Evolutionary conservation across 2,329 filamentous ascomycete species (phyloP).

Genomic region (Trichoderma sp.): DNA sequence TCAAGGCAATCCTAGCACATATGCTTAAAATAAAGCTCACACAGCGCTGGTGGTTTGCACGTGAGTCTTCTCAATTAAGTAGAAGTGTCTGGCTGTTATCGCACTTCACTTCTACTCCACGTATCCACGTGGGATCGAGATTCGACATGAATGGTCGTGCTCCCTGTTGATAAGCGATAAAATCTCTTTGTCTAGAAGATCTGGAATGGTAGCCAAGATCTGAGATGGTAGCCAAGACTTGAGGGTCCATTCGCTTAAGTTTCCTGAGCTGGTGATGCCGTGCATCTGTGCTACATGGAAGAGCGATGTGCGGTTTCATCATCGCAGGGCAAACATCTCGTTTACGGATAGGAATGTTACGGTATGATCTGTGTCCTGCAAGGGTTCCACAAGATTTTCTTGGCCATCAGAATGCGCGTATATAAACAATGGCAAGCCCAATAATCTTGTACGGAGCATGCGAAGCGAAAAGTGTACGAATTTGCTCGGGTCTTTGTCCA

Average conservation of each 20-base stretch:
- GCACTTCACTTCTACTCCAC: neutral
- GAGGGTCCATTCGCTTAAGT: neutral
- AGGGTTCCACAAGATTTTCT: neutral
- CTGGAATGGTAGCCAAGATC: neutral
- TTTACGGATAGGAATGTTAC: neutral
- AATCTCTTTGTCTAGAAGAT: neutral
- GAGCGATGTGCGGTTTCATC: too few relatives aligned
- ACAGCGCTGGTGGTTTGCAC: neutral
- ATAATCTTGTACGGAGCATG: too few relatives aligned
- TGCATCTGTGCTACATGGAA: neutral
- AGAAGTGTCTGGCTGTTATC: neutral
- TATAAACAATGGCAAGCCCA: neutral
- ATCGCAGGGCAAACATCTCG: neutral
- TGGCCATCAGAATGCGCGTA: neutral
- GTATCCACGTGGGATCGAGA: neutral
- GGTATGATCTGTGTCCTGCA: neutral
- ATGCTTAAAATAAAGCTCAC: slow-evolving; percentile 16
- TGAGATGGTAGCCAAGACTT: neutral
- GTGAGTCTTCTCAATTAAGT: neutral
- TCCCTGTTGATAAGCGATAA: neutral
- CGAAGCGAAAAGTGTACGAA: neutral
- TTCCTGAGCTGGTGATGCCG: neutral
- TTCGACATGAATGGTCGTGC: neutral
- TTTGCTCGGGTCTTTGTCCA: neutral
- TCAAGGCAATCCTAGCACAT: neutral